Evolutionary conservation across 768 basidiomycete species (phyloP), one percentile per base, ranked within the genome.

Genomic region (Auricularia heimuer): DNA sequence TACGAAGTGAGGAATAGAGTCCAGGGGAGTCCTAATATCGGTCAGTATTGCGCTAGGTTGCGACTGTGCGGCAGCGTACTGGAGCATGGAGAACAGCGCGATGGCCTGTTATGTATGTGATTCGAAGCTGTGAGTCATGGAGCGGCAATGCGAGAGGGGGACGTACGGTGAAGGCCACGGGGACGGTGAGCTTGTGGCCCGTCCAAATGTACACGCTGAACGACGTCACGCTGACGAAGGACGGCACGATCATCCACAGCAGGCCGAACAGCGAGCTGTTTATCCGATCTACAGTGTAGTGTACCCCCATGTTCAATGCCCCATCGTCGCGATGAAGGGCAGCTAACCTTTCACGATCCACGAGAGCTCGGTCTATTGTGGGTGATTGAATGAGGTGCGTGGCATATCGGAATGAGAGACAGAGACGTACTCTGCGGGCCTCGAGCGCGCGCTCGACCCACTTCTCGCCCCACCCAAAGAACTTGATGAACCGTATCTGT

Each of bases 71-170:
- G 29, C 29, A 29, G 29, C 39, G 39, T 39, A 39, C 24, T 33
- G 82, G 70, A 97, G 80, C 94, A 97, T 94, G 58, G 80, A 80
- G 74, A 96, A 96, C 54, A 96, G 74, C 0, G 92, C 83, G 44
- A 97, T 89, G 0, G 92, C 80, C 83, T 88, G 62, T 1, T 24
- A 64, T 1, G 29, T 29, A 29, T 29, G 29, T 29, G 1, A 29
- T 3, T 12, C 24, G 39, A 7, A 8, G 8, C 8, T 7, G 3
- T 39, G 39, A 62, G 35, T 44, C 66, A 39, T 42, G 33, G 24
- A 34, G 29, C 29, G 29, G 29, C 29, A 29, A 29, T 1, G 29
- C 62, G n/a, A 44, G 11, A 54, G 36, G 39, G 21, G 37, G 42
- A 18, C 34, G 77, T 54, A 87, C 87, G 54, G 94, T 96, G 72